A percentile compares a stretch with the other conserved stretches of the same genome.
phyloP scores from a whole-genome alignment of 306 rosid genomes.

The Pachyrhizus erosus region DNA sequence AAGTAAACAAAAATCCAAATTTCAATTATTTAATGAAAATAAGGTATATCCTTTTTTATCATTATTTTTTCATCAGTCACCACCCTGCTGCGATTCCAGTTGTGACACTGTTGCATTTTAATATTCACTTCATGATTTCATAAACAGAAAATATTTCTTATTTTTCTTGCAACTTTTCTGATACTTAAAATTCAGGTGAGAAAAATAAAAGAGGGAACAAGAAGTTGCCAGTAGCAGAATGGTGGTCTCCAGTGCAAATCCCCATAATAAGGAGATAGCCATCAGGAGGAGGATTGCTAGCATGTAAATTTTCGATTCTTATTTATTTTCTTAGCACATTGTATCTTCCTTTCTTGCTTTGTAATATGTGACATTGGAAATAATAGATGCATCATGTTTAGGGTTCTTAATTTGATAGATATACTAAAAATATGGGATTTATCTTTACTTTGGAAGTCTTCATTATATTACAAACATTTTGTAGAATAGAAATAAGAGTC shows the following conservation, averaged over 20 bases:
- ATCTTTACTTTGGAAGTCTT: neutral
- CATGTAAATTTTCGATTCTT: slow-evolving; percentile 57
- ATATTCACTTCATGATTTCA: slow-evolving; percentile 5
- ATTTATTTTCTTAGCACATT: slow-evolving; percentile 15
- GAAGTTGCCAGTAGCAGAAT: slow-evolving; percentile 41
- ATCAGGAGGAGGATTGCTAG: slow-evolving; percentile 83
- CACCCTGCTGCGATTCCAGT: neutral
- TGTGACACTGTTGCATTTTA: neutral
- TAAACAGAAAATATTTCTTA: slow-evolving; percentile 13
- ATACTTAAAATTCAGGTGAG: slow-evolving; percentile 42
- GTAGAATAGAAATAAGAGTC: neutral
- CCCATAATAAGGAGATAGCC: slow-evolving; percentile 70
- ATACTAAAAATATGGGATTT: slow-evolving; percentile 8
- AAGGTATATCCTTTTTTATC: neutral
- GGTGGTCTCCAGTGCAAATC: slow-evolving; percentile 68
- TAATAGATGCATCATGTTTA: slow-evolving; percentile 9
- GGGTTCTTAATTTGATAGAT: slow-evolving; percentile 15
- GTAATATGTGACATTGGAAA: neutral
- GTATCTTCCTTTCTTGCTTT: slow-evolving; percentile 31
- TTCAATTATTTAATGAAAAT: neutral
- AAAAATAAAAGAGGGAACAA: slow-evolving; percentile 25
- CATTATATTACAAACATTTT: neutral
- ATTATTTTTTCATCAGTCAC: neutral
- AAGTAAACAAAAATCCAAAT: neutral
- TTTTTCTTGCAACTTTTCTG: neutral